phyloP scores from a whole-genome alignment of 768 basidiomycete species.

The Lactarius sanguifluus region DNA sequence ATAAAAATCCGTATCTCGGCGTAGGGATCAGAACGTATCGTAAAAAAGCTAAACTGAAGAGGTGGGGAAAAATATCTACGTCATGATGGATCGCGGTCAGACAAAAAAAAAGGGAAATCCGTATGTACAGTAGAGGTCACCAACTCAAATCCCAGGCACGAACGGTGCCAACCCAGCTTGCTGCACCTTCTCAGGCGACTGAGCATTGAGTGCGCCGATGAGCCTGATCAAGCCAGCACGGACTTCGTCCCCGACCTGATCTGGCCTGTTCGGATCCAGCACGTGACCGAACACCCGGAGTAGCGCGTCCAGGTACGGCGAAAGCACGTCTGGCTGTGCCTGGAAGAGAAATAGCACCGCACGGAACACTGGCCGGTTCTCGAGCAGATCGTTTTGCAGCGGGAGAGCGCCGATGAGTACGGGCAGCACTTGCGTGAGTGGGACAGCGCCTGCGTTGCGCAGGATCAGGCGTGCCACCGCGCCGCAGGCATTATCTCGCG shows the following conservation, averaged over 20 bases:
- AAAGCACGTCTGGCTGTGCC: slow-evolving; percentile 65
- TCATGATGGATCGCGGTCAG: not conserved
- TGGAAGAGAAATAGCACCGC: slow-evolving; percentile 88
- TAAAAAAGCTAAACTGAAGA: slow-evolving; percentile 4
- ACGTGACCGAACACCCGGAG: slow-evolving; percentile 79
- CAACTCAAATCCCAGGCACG: slow-evolving; percentile 46
- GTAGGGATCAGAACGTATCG: slow-evolving; percentile 6
- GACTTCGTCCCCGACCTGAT: slow-evolving; percentile 80
- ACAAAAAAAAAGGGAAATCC: slow-evolving; percentile 8
- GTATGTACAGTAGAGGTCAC: slow-evolving; percentile 1
- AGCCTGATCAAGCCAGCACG: slow-evolving; percentile 74
- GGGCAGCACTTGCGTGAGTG: slow-evolving; percentile 89
- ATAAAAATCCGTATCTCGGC: slow-evolving; percentile 12
- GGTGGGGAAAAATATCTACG: slow-evolving; percentile 1
- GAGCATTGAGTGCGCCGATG: slow-evolving; percentile 65
- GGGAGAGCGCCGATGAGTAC: slow-evolving; percentile 81
- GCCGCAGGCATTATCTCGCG: slow-evolving; percentile 95
- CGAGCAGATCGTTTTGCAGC: slow-evolving; percentile 82
- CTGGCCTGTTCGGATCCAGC: slow-evolving; percentile 68
- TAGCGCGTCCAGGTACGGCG: slow-evolving; percentile 75
- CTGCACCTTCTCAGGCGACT: slow-evolving; percentile 77
- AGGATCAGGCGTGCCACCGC: slow-evolving; percentile 86
- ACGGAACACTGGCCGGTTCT: slow-evolving; percentile 87
- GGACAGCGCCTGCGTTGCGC: slow-evolving; percentile 74
- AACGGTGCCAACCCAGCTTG: slow-evolving; percentile 68